Evolutionary conservation across 164 flowering plant genomes (phyloP).

Genomic region (Malania oleifera): DNA sequence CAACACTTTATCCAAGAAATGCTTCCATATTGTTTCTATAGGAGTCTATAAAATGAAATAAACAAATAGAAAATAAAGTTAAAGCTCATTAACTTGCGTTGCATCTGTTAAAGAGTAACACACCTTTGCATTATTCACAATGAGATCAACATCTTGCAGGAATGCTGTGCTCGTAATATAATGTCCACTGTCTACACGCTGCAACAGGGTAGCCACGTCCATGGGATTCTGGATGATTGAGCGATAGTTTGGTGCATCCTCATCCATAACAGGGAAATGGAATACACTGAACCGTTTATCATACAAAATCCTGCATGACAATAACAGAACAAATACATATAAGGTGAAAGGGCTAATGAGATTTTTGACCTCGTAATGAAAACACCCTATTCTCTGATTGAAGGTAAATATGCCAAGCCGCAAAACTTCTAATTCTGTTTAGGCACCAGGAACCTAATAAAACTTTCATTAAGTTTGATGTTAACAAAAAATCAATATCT

Average conservation of each 20-base stretch:
- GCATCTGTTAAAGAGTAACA: neutral
- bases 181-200: conserved; percentile 87
- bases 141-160: conserved; percentile 82
- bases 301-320: conserved; percentile 71
- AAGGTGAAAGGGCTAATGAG: neutral
- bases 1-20: neutral
- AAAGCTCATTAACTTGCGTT: neutral
- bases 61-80: neutral
- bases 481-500: no score
- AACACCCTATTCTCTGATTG: no score
- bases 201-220: conserved; percentile 89
- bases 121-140: conserved; percentile 89
- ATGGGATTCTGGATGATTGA: conserved; percentile 87
- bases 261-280: conserved; percentile 94
- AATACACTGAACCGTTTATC: conserved; percentile 89
- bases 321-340: conserved; percentile 5
- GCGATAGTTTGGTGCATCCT: conserved; percentile 97
- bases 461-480: no score
- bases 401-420: no score
- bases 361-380: no score
- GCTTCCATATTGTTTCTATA: no score
- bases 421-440: no score
- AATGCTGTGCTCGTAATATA: conserved; percentile 76
- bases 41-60: neutral
- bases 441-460: no score